Base-by-base conservation (phyloP, 169 alveolate species). In the Perkinsus olseni region DNA sequence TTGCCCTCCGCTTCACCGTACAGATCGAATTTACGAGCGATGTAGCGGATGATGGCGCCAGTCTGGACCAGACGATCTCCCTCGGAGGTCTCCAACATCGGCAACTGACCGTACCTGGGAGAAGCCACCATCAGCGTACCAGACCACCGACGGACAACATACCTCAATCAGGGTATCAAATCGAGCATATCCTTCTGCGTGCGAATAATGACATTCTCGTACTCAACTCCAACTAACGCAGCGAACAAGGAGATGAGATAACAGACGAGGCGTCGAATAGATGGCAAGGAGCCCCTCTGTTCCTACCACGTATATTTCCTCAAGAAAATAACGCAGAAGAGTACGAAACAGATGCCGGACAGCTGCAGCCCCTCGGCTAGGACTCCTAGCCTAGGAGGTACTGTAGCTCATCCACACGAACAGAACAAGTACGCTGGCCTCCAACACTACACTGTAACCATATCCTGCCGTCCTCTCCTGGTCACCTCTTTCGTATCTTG, bases 351-450 rank as follows among this genome's bases (percentile, higher is more conserved):
- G 31, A 94, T 93, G 45, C 96, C 96, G 39, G 94, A 93, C 39
- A 91, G 74, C 38, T 38, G 39, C 1, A 92, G 39, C 62, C 93
- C 95, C 13, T 94, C 95, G 0, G 94, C 95, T n/a, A n/a, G n/a
- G n/a, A n/a, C n/a, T n/a, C n/a, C n/a, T n/a, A n/a, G n/a, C n/a
- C n/a, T 39, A 93, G 91, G 82, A 93, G 94, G 51, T 93, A n/a
- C n/a, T n/a, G n/a, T n/a, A 94, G 31, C 94, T 92, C 91, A 93
- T 48, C 95, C 95, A 94, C 51, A 94, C 94, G 40, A 94, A 91
- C 91, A 94, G 93, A 10, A 94, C 91, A 36, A 94, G 92, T 92
- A 94, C 92, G 38, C 94, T 93, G 34, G 91, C 94, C 48, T 94
- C 95, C 82, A 93, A 37, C 24, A 92, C 93, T 6, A 62, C 82